Evolutionary conservation across 2,329 filamentous ascomycete species (phyloP), one percentile per base, ranked within the genome.

Genomic region (Pyrenophora graminea): DNA sequence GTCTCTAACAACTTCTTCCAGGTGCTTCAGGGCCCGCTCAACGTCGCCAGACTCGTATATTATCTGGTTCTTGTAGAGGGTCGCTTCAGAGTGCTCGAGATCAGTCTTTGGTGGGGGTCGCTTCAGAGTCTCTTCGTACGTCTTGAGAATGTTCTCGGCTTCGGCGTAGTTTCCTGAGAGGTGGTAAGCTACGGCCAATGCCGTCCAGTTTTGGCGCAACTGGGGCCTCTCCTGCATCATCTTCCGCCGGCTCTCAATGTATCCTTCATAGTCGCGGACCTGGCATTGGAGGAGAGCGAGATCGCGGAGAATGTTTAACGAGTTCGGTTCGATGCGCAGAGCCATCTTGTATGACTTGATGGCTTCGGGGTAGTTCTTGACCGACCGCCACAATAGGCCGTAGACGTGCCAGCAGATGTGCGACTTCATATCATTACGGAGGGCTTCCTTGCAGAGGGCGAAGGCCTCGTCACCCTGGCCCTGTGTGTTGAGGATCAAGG

Each of bases 341-440:
- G 94, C 94, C 74, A 96, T 96, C 73, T 96, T 95, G 81, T 99
- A 99, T 51, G 94, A 95, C 81, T 97, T 97, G 79, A 97, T 97
- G 8, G 95, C 93, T 78, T 97, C 94, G 74, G 97, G 94, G 66
- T 95, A 97, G 77, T 99, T 97, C 82, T 97, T 97, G 70, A 89
- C 88, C 41, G 90, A 88, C 44, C 93, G 87, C 77, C 96, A 97
- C 43, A 99, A 82, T 62, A 99, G 78, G 27, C 95, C 94, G 74
- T 97, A 99, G 55, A 99, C 94, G 76, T 99, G 95, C 94, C 94
- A 99, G 81, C 92, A 97, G 67, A 99, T 92, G 76, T 97, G 93
- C 67, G 92, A 97, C 79, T 95, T 97, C 92, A 99, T 97, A 74
- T 97, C 92, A 67, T 92, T 91, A 62, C 88, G 91, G 65, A 99